Evolutionary conservation across 2,329 filamentous ascomycete species (phyloP).

Genomic region (Bipolaris victoriae): DNA sequence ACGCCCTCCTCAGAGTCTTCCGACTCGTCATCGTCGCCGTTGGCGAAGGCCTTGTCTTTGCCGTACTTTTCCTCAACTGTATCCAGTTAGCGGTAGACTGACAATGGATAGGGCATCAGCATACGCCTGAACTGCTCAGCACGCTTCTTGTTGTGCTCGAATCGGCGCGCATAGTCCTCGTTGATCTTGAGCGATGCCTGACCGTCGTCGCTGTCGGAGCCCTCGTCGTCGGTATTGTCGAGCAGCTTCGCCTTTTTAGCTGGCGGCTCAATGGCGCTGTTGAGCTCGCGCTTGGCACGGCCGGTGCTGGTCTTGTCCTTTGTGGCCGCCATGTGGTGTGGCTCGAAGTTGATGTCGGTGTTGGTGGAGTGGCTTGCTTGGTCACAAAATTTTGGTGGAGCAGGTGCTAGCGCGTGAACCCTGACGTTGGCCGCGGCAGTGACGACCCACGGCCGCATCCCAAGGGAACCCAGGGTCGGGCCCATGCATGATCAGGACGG

Average conservation of each 20-base stretch:
- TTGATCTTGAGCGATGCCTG: constrained; percentile 74
- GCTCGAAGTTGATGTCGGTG: not conserved
- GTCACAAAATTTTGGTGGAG: constrained; percentile 34
- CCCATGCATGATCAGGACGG: constrained; percentile 13
- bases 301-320: constrained; percentile 34
- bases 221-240: constrained; percentile 45
- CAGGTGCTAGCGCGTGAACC: constrained; percentile 30
- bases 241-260: constrained; percentile 47
- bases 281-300: constrained; percentile 33
- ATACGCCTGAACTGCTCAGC: constrained; percentile 78
- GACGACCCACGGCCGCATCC: constrained; percentile 25
- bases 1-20: constrained; percentile 63
- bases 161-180: constrained; percentile 83
- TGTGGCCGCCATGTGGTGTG: constrained; percentile 30
- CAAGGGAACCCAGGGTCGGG: constrained; percentile 16
- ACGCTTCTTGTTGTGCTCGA: constrained; percentile 97
- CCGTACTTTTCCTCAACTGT: constrained; percentile 88
- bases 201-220: constrained; percentile 34
- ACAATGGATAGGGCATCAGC: constrained; percentile 31
- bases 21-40: constrained; percentile 59
- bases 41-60: constrained; percentile 50
- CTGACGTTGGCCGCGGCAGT: constrained; percentile 29
- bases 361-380: constrained; percentile 6
- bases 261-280: constrained; percentile 31
- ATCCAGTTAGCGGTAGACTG: constrained; percentile 26